A percentile compares a stretch with the other conserved stretches of the same genome.
Conservation (phyloP, 352 stramenopile species). For the Globisporangium spinosum region DNA sequence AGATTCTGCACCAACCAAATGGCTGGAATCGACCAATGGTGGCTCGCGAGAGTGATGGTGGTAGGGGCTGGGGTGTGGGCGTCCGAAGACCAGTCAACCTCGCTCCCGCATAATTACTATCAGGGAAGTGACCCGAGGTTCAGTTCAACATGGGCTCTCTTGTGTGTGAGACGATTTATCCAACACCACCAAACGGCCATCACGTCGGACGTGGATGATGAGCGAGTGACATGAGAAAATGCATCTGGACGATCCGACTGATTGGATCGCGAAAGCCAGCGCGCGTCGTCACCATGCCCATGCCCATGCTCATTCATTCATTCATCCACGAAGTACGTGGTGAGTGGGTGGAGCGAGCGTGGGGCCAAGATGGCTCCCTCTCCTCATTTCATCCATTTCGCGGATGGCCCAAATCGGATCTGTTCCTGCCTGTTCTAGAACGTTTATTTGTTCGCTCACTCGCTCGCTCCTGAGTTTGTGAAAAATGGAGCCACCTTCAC, state of each 20-base stretch:
- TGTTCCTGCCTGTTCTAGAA: slow-evolving; percentile 8
- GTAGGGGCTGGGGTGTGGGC: slow-evolving; percentile 3
- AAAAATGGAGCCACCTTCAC: slow-evolving; percentile 13
- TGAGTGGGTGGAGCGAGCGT: neutral
- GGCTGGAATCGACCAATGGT: slow-evolving; percentile 9
- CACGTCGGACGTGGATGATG: neutral
- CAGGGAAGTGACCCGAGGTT: neutral
- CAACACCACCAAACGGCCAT: neutral
- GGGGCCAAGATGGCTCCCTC: neutral
- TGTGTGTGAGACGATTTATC: slow-evolving; percentile 1
- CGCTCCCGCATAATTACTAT: neutral
- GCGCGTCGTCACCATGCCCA: neutral
- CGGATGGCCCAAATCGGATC: neutral
- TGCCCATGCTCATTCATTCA: neutral
- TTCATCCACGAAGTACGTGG: neutral
- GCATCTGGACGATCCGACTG: neutral
- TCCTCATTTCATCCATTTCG: neutral
- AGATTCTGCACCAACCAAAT: slow-evolving; percentile 24
- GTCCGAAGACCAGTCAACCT: slow-evolving; percentile 14
- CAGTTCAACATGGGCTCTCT: slow-evolving; percentile 11
- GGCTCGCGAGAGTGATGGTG: slow-evolving; percentile 18
- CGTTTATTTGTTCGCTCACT: slow-evolving; percentile 1
- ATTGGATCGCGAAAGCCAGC: neutral
- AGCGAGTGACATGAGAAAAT: neutral
- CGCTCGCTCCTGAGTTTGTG: neutral